Percentiles rank a stretch among this genome's conserved stretches.
phyloP scores from a whole-genome alignment of 257 asterid species.

The Thymus mandschuricus region DNA sequence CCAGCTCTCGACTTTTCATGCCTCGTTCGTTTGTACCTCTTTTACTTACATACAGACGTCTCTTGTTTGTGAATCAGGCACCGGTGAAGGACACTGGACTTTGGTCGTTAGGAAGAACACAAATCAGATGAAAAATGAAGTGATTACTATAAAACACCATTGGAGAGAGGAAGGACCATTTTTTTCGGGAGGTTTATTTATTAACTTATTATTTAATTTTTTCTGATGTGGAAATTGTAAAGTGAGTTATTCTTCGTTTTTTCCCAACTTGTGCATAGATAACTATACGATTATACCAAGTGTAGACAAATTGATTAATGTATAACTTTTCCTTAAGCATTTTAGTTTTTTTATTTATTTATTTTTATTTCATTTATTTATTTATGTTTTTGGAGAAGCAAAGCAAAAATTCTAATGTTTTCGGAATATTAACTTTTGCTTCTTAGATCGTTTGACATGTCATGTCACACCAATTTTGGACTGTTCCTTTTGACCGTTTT shows the following conservation, averaged over 20 bases:
- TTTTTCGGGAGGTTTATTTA: neutral
- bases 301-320: too few species aligned
- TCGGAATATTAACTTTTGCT: too few species aligned
- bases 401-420: too few species aligned
- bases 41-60: too few species aligned
- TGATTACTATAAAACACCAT: neutral
- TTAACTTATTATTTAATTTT: neutral
- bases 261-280: conserved; percentile 20
- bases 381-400: too few species aligned
- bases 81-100: conserved; percentile 82
- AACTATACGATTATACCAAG: too few species aligned
- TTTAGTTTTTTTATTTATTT: too few species aligned
- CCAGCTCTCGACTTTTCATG: neutral
- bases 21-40: neutral
- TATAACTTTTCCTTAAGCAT: too few species aligned
- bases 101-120: conserved; percentile 94
- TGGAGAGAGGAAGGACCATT: neutral
- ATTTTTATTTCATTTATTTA: too few species aligned
- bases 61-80: conserved; percentile 45
- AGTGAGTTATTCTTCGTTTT: neutral
- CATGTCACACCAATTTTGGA: too few species aligned
- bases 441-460: too few species aligned
- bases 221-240: conserved; percentile 8
- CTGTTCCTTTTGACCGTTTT: too few species aligned
- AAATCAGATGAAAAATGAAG: conserved; percentile 48